phyloP scores from a whole-genome alignment of 257 asterid species.

The Rehmannia glutinosa region DNA sequence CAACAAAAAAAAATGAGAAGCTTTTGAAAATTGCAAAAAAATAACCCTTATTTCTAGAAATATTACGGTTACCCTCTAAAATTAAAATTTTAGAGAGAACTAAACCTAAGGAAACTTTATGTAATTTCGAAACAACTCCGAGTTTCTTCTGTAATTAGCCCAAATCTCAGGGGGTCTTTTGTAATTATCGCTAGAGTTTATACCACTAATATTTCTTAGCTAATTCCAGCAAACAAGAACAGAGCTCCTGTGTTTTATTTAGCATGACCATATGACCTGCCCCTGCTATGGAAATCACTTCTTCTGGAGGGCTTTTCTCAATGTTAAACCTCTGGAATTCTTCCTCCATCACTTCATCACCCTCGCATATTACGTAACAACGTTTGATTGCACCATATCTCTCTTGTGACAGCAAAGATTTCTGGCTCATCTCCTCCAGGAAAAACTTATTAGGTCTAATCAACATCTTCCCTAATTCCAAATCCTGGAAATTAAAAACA shows the following conservation, averaged over 20 bases:
- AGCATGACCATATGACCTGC: conserved; percentile 68
- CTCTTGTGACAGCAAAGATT: conserved; percentile 30
- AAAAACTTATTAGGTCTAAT: conserved; percentile 33
- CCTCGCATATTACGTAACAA: conserved; percentile 43
- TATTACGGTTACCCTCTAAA: too few species aligned
- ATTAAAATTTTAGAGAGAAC: too few species aligned
- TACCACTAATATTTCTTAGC: conserved; percentile 10
- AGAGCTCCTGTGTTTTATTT: conserved; percentile 29
- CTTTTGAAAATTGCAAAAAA: too few species aligned
- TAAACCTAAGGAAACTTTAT: too few species aligned
- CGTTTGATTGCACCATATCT: conserved; percentile 44
- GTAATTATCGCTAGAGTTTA: too few species aligned
- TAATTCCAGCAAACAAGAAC: conserved; percentile 27
- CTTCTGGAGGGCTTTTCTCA: conserved; percentile 41
- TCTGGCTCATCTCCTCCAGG: conserved; percentile 33
- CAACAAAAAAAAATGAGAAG: too few species aligned
- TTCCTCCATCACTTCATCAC: conserved; percentile 37
- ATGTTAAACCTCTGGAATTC: conserved; percentile 46
- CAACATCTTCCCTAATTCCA: conserved; percentile 55
- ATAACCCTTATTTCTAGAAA: too few species aligned
- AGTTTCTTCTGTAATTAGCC: too few species aligned
- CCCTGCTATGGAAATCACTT: conserved; percentile 32
- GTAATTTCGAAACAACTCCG: too few species aligned
- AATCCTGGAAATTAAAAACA: conserved; percentile 33
- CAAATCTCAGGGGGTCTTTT: too few species aligned